These are phyloP conservation scores for Fusarium tuaranense DNA, from an alignment of 2,329 filamentous ascomycete genomes.

Conservation along the genomic window DNA sequence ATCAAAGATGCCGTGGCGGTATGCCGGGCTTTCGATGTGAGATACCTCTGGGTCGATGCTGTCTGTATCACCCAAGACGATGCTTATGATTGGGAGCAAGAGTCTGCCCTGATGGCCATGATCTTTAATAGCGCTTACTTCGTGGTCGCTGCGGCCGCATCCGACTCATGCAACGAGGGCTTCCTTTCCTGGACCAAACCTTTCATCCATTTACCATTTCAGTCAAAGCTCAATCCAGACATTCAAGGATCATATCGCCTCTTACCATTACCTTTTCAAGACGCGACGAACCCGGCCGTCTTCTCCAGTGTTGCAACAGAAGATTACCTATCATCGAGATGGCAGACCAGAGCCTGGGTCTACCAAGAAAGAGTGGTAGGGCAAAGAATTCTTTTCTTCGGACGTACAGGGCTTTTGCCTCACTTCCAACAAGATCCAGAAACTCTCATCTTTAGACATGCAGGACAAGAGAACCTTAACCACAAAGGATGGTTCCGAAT, in stretches of 20 bases:
- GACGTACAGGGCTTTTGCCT: background rate
- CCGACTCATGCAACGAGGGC: background rate
- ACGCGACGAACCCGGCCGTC: background rate
- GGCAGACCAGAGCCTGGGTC: background rate
- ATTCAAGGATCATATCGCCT: background rate
- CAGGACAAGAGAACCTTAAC: background rate
- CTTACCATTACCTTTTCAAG: background rate
- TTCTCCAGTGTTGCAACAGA: background rate
- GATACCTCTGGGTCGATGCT: constrained; percentile 16
- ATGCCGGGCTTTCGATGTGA: background rate
- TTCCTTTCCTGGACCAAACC: background rate
- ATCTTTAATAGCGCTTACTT: constrained; percentile 5
- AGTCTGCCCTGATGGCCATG: background rate
- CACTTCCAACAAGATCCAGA: background rate
- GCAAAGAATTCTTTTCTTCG: background rate
- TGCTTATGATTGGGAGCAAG: constrained; percentile 10
- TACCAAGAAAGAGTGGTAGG: background rate
- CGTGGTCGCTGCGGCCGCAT: background rate
- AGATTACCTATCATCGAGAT: background rate
- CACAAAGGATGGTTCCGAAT: background rate
- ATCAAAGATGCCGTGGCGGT: background rate
- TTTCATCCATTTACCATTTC: background rate
- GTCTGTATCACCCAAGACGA: constrained; percentile 19
- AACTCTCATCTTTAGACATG: background rate
- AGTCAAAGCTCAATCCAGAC: background rate